phyloP scores from a whole-genome alignment of 1,284 basidiomycete genomes.

The Malassezia japonica region DNA sequence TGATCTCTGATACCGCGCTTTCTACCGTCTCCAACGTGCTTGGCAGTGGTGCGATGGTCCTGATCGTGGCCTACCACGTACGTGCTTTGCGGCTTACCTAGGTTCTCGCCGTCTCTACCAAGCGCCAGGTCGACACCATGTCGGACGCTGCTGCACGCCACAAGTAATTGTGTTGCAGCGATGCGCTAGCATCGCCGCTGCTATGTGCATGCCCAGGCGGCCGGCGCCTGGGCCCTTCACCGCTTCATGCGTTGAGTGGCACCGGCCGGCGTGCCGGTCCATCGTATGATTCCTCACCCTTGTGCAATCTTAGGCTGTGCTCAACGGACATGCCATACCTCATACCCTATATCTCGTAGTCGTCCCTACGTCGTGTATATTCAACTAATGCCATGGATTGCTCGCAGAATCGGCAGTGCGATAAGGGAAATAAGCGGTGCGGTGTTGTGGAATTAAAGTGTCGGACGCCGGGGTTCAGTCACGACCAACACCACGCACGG shows the following conservation, averaged over 20 bases:
- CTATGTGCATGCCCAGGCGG: too few species aligned
- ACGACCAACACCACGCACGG: not conserved
- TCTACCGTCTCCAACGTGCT: conserved; percentile 9
- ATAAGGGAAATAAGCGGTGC: too few species aligned
- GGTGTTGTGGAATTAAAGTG: too few species aligned
- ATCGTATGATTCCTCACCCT: too few species aligned
- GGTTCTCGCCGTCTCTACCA: conserved; percentile 12
- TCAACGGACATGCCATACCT: conserved; percentile 9
- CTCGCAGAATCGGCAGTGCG: too few species aligned
- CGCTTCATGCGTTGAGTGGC: too few species aligned
- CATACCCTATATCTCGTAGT: conserved; percentile 6
- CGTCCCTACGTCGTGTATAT: conserved; percentile 13
- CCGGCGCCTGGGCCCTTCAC: too few species aligned
- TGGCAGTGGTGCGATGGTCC: conserved; percentile 13
- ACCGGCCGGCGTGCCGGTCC: too few species aligned
- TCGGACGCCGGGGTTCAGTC: too few species aligned
- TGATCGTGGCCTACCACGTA: conserved; percentile 17
- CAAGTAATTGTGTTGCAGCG: too few species aligned
- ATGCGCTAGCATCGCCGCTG: not conserved
- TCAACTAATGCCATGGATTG: conserved; percentile 11
- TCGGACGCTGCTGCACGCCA: not conserved
- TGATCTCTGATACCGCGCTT: conserved; percentile 16
- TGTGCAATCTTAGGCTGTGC: too few species aligned
- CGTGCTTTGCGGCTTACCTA: conserved; percentile 1
- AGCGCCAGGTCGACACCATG: conserved; percentile 11